Evolutionary conservation across 495 filamentous ascomycete genomes (phyloP).

Genomic region (Talaromyces liani): DNA sequence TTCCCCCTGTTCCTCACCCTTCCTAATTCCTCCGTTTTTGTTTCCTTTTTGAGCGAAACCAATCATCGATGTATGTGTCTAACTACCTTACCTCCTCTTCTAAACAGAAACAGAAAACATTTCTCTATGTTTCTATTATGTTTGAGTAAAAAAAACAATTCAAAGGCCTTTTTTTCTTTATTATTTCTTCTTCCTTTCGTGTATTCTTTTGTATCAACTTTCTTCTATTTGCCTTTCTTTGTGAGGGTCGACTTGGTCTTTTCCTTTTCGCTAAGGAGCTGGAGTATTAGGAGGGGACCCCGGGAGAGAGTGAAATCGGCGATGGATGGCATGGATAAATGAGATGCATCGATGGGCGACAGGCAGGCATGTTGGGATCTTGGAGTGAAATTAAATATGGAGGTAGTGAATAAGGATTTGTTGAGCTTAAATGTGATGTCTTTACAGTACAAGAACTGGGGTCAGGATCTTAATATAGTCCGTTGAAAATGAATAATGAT

Average conservation of each 20-base stretch:
- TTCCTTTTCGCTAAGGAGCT: background rate
- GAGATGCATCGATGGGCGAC: background rate
- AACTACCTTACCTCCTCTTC: background rate
- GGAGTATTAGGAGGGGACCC: background rate
- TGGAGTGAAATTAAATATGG: background rate
- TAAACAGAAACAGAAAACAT: background rate
- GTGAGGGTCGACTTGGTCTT: too few species aligned
- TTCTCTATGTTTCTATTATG: background rate
- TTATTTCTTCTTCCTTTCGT: background rate
- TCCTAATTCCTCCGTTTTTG: background rate
- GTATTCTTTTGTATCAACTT: background rate
- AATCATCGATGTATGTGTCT: background rate
- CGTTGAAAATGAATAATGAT: too few species aligned
- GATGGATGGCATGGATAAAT: background rate
- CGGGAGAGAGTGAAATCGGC: background rate
- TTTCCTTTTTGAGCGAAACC: constrained; percentile 7
- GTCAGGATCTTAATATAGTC: too few species aligned
- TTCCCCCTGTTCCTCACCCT: background rate
- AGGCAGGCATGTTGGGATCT: background rate
- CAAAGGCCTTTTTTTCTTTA: background rate
- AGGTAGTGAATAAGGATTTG: background rate
- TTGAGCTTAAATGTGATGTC: too few species aligned
- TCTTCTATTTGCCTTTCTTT: background rate
- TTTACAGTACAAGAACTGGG: too few species aligned
- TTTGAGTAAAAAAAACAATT: background rate